Conservation (phyloP, 2,329 filamentous ascomycete species). For the Colletotrichum agaves region DNA sequence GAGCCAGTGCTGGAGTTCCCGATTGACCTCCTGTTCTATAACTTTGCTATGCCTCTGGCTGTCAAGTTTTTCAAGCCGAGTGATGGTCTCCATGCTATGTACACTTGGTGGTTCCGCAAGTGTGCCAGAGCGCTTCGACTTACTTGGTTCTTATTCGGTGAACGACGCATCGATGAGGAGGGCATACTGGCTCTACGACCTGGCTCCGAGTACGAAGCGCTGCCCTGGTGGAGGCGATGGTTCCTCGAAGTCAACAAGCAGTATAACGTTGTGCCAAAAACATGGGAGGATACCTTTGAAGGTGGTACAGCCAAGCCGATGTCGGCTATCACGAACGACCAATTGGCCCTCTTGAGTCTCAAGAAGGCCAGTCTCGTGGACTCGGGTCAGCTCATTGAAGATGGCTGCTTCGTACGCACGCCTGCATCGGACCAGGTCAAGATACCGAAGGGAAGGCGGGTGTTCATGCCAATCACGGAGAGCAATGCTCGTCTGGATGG, state of each 20-base stretch:
- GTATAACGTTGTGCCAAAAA: conserved; percentile 60
- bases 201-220: conserved; percentile 45
- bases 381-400: conserved; percentile 66
- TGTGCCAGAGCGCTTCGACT: conserved; percentile 84
- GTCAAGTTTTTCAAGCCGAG: conserved; percentile 87
- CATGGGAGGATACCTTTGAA: conserved; percentile 67
- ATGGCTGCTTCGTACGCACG: conserved; percentile 89
- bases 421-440: conserved; percentile 95
- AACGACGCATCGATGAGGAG: conserved; percentile 84
- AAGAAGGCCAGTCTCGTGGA: conserved; percentile 59
- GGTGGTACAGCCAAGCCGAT: conserved; percentile 58
- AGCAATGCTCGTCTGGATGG: conserved; percentile 74
- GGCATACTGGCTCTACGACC: conserved; percentile 66
- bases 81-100: conserved; percentile 84
- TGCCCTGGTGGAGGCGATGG: conserved; percentile 53
- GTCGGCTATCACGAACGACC: conserved; percentile 46
- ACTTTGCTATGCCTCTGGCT: conserved; percentile 91
- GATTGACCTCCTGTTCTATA: conserved; percentile 94
- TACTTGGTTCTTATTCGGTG: conserved; percentile 93
- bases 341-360: conserved; percentile 49
- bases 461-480: conserved; percentile 82
- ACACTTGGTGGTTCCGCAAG: conserved; percentile 94
- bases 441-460: conserved; percentile 83
- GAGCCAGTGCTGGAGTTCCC: conserved; percentile 95
- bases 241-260: conserved; percentile 59